Evolutionary conservation across 495 filamentous ascomycete genomes (phyloP).

Genomic region (Trichoderma erinaceum): DNA sequence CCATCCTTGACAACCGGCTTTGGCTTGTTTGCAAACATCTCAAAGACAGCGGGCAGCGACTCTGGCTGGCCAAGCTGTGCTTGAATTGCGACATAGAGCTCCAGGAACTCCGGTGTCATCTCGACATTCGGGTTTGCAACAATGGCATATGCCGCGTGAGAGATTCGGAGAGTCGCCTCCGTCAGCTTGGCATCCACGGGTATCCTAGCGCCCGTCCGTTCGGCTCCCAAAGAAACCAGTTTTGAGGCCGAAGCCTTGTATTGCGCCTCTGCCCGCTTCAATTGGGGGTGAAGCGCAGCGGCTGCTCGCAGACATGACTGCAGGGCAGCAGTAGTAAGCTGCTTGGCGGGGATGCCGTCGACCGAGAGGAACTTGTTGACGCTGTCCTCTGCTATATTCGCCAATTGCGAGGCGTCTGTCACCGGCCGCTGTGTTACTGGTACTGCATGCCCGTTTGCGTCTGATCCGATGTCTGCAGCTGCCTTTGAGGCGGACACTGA

Average conservation of each 20-base stretch:
- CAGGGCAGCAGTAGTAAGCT: constrained; percentile 28
- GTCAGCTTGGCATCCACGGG: constrained; percentile 10
- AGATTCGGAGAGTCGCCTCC: constrained; percentile 39
- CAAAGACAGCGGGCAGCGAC: constrained; percentile 70
- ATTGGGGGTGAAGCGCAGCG: constrained; percentile 13
- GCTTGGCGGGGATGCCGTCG: constrained; percentile 29
- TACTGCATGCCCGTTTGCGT: background rate
- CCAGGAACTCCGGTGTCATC: constrained; percentile 66
- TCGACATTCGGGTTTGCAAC: constrained; percentile 71
- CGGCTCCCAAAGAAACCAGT: constrained; percentile 27
- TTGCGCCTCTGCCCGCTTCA: constrained; percentile 13
- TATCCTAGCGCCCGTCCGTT: constrained; percentile 18
- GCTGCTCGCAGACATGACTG: constrained; percentile 21
- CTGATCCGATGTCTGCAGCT: background rate
- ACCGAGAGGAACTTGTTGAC: constrained; percentile 27
- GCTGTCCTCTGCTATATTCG: constrained; percentile 20
- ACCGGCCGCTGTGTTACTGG: background rate
- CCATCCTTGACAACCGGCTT: constrained; percentile 55
- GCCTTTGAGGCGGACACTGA: background rate
- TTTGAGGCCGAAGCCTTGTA: constrained; percentile 20
- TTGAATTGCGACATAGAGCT: constrained; percentile 66
- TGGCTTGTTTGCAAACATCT: constrained; percentile 79
- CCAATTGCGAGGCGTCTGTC: constrained; percentile 3
- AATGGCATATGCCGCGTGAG: constrained; percentile 54
- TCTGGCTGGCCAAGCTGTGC: constrained; percentile 61